These are phyloP conservation scores for Penicillium egyptiacum DNA, from an alignment of 495 filamentous ascomycete species.

Conservation along the genomic window DNA sequence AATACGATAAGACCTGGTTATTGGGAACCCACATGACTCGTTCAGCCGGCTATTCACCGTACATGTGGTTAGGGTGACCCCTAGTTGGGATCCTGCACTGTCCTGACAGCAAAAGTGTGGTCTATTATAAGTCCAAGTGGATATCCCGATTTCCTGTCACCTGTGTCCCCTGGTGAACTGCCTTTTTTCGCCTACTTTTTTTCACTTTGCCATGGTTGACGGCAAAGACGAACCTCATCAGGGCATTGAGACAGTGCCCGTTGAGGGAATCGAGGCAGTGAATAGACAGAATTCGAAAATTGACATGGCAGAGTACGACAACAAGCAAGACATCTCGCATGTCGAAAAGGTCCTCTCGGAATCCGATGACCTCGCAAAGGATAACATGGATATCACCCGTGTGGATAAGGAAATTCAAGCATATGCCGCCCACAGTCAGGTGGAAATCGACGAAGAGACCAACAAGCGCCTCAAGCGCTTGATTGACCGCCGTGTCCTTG, in stretches of 20 bases:
- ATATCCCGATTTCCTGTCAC: not conserved
- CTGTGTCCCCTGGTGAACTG: not conserved
- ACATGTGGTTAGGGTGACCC: not conserved
- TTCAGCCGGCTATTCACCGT: not conserved
- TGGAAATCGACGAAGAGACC: conserved; percentile 56
- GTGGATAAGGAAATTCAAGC: conserved; percentile 65
- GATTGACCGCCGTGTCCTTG: conserved; percentile 56
- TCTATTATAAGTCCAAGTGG: conserved; percentile 4
- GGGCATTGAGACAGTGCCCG: conserved; percentile 14
- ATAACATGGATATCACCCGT: conserved; percentile 51
- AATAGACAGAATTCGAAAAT: not conserved
- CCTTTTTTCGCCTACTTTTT: not conserved
- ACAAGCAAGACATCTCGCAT: conserved; percentile 46
- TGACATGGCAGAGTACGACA: conserved; percentile 23
- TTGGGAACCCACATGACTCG: not conserved
- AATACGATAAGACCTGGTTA: not conserved
- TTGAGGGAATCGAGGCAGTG: conserved; percentile 1
- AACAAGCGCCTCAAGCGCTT: conserved; percentile 51
- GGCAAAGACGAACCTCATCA: conserved; percentile 1
- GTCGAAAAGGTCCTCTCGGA: conserved; percentile 48
- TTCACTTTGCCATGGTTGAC: not conserved
- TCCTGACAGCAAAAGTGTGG: not conserved
- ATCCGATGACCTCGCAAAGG: conserved; percentile 42
- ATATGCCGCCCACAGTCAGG: conserved; percentile 51
- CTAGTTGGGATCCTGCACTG: not conserved